phyloP scores from a whole-genome alignment of 257 asterid genomes.

The Nicotiana paniculata region DNA sequence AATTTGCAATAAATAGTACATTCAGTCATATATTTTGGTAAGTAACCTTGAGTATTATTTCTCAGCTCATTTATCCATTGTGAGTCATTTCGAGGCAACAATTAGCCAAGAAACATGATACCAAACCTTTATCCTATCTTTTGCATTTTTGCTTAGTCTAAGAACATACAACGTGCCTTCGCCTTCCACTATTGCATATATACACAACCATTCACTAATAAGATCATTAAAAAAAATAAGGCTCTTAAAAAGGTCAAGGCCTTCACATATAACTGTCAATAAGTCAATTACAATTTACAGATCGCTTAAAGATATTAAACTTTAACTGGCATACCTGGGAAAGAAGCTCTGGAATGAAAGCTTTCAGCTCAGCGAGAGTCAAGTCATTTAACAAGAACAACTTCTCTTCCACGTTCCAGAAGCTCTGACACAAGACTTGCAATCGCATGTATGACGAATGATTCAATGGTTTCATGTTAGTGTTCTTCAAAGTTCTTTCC shows the following conservation, averaged over 20 bases:
- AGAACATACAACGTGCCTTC: neutral
- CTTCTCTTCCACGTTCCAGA: constrained; percentile 95
- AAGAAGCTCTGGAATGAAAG: constrained; percentile 73
- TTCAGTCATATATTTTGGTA: constrained; percentile 2
- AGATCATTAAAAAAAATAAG: neutral
- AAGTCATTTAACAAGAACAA: constrained; percentile 56
- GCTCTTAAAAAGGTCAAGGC: neutral
- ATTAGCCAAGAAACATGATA: neutral
- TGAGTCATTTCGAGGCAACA: neutral
- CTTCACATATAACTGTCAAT: neutral
- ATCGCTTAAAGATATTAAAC: neutral
- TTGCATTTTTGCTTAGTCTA: neutral
- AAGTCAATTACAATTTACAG: neutral
- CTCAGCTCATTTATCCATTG: neutral
- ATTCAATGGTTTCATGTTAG: constrained; percentile 90
- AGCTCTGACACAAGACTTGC: constrained; percentile 77
- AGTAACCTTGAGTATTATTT: neutral
- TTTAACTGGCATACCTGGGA: constrained; percentile 59
- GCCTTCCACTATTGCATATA: neutral
- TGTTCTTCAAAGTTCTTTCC: constrained; percentile 83
- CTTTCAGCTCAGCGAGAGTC: constrained; percentile 62
- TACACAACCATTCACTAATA: constrained; percentile 1
- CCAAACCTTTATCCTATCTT: neutral
- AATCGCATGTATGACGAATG: constrained; percentile 86
- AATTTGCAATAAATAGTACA: neutral